Conservation (phyloP, 148 eudicot species). For the Dianthus caryophyllus region DNA sequence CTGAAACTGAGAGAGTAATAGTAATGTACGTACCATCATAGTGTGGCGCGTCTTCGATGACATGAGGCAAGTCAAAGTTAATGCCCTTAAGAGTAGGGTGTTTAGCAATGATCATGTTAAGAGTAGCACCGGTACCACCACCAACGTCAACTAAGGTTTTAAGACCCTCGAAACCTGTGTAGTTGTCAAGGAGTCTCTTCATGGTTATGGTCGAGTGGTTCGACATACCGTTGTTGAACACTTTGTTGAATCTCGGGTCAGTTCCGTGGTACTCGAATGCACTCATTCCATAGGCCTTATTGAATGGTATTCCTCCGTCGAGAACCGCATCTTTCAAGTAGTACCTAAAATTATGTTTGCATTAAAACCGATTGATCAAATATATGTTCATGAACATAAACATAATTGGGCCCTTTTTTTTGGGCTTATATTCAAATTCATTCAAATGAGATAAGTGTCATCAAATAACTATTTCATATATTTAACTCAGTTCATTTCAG, state of each 20-base stretch:
- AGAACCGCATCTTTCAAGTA: conserved; percentile 77
- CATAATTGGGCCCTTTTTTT: too few species aligned
- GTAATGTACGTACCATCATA: conserved; percentile 55
- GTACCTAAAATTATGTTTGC: conserved; percentile 40
- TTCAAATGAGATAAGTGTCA: too few species aligned
- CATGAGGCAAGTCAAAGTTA: conserved; percentile 83
- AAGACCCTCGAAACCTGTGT: conserved; percentile 65
- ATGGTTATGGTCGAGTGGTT: conserved; percentile 75
- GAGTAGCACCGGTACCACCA: conserved; percentile 76
- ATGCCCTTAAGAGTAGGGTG: conserved; percentile 71
- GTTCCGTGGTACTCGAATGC: conserved; percentile 85
- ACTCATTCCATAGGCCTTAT: conserved; percentile 86
- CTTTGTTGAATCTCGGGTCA: conserved; percentile 74
- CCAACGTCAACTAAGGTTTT: conserved; percentile 68
- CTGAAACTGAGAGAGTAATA: background rate
- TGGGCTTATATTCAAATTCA: too few species aligned
- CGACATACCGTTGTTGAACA: conserved; percentile 79
- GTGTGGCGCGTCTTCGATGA: conserved; percentile 66
- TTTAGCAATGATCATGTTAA: conserved; percentile 70
- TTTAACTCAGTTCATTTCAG: too few species aligned
- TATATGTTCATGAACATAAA: too few species aligned
- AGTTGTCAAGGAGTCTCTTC: conserved; percentile 67
- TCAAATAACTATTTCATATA: too few species aligned
- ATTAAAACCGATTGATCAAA: too few species aligned
- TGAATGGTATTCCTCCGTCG: conserved; percentile 86